Percentiles rank a stretch among this genome's conserved stretches.
phyloP scores from a whole-genome alignment of 2,329 filamentous ascomycete species.

The Monilinia aucupariae region DNA sequence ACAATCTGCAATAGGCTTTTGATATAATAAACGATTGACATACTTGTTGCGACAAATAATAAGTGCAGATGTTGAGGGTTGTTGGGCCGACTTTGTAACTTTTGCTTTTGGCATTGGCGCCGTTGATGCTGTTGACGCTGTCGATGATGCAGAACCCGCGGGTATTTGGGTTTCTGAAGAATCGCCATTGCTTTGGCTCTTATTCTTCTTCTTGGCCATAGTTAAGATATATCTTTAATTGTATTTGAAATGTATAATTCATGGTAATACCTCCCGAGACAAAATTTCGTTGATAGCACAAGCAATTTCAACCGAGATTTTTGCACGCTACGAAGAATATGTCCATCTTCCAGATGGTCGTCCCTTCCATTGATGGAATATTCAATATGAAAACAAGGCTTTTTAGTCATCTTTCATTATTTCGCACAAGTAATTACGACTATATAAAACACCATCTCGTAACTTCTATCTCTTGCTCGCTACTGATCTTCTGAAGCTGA shows the following conservation, averaged over 20 bases:
- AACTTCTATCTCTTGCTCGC: slow-evolving; percentile 5
- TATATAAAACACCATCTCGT: slow-evolving; percentile 14
- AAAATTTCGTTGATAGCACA: slow-evolving; percentile 18
- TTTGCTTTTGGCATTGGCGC: slow-evolving; percentile 29
- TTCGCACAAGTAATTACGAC: slow-evolving; percentile 14
- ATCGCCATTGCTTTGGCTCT: slow-evolving; percentile 36
- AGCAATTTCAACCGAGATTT: slow-evolving; percentile 19
- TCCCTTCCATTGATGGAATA: background rate
- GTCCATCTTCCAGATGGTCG: background rate
- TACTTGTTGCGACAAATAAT: slow-evolving; percentile 66
- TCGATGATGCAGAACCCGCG: slow-evolving; percentile 21
- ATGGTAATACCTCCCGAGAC: slow-evolving; percentile 13
- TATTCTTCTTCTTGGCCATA: slow-evolving; percentile 47
- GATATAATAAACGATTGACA: slow-evolving; percentile 34
- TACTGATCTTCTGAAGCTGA: slow-evolving; percentile 14
- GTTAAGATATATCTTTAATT: slow-evolving; percentile 8
- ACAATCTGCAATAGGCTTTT: background rate
- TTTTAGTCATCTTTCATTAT: slow-evolving; percentile 11
- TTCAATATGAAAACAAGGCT: background rate
- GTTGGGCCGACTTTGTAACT: slow-evolving; percentile 30
- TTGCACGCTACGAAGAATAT: slow-evolving; percentile 15
- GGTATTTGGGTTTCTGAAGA: slow-evolving; percentile 24
- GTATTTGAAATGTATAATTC: slow-evolving; percentile 7
- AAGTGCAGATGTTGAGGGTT: slow-evolving; percentile 44
- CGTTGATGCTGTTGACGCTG: slow-evolving; percentile 20